These are phyloP conservation scores for Rubus idaeus DNA, from an alignment of 306 rosid genomes.

Conservation along the genomic window DNA sequence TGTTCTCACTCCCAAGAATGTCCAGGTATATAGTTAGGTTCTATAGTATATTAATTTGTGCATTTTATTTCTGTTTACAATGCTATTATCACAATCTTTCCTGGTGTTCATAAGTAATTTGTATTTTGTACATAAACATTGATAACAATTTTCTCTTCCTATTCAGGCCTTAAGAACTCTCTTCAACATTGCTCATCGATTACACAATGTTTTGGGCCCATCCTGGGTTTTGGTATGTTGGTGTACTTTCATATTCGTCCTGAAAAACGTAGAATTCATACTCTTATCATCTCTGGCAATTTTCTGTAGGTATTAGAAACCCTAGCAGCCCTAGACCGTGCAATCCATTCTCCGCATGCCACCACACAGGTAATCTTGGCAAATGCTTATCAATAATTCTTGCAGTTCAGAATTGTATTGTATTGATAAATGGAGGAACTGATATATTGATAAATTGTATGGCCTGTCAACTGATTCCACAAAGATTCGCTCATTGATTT, in stretches of 20 bases:
- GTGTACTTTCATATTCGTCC: slow-evolving; percentile 19
- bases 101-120: neutral
- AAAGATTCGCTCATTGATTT: neutral
- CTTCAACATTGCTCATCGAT: slow-evolving; percentile 93
- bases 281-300: slow-evolving; percentile 23
- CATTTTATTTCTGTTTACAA: slow-evolving; percentile 2
- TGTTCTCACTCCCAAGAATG: slow-evolving; percentile 94
- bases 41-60: neutral
- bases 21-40: slow-evolving; percentile 63
- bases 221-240: slow-evolving; percentile 95
- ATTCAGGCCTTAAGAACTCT: slow-evolving; percentile 94
- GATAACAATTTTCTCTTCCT: slow-evolving; percentile 25
- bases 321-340: slow-evolving; percentile 91
- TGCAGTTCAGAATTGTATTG: slow-evolving; percentile 20
- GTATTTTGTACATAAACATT: neutral
- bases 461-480: neutral
- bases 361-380: slow-evolving; percentile 72
- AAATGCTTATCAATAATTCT: slow-evolving; percentile 10
- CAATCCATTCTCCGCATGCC: slow-evolving; percentile 98
- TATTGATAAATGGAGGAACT: neutral
- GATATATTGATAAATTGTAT: neutral
- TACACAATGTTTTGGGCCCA: slow-evolving; percentile 94
- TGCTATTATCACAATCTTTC: slow-evolving; percentile 21
- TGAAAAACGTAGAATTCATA: slow-evolving; percentile 2
- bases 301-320: slow-evolving; percentile 87